These are phyloP conservation scores for Dysphania ambrosioides DNA, from an alignment of 148 eudicot genomes.

Conservation along the genomic window DNA sequence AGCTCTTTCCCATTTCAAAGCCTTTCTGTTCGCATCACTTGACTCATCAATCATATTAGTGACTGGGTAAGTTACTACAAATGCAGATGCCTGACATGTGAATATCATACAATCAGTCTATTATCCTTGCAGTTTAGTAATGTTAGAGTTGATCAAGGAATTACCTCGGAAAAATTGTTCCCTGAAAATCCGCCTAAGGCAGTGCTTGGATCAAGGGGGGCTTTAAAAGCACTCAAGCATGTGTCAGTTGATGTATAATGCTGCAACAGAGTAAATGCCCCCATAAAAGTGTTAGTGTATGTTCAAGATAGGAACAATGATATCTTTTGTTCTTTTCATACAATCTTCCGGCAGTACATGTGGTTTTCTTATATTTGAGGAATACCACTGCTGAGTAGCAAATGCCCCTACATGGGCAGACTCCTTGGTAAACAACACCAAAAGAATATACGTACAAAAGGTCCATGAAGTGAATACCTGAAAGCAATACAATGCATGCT, in stretches of 20 bases:
- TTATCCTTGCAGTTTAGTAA: neutral
- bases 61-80: constrained; percentile 68
- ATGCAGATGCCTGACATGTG: constrained; percentile 57
- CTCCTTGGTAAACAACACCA: neutral
- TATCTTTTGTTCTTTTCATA: neutral
- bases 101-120: constrained; percentile 13
- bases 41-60: constrained; percentile 48
- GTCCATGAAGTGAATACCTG: constrained; percentile 36
- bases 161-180: constrained; percentile 59
- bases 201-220: constrained; percentile 68
- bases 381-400: neutral
- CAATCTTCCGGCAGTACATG: constrained; percentile 6
- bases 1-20: constrained; percentile 73
- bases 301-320: constrained; percentile 1
- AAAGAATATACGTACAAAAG: neutral
- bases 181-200: constrained; percentile 65
- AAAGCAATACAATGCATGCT: constrained; percentile 71
- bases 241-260: constrained; percentile 63
- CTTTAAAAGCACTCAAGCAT: constrained; percentile 69
- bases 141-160: constrained; percentile 6
- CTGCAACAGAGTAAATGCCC: constrained; percentile 33
- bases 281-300: constrained; percentile 12
- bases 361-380: neutral
- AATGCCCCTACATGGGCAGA: neutral
- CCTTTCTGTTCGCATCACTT: constrained; percentile 50